Evolutionary conservation across 2,329 filamentous ascomycete species (phyloP).

Genomic region (Thielaviopsis ethacetica): DNA sequence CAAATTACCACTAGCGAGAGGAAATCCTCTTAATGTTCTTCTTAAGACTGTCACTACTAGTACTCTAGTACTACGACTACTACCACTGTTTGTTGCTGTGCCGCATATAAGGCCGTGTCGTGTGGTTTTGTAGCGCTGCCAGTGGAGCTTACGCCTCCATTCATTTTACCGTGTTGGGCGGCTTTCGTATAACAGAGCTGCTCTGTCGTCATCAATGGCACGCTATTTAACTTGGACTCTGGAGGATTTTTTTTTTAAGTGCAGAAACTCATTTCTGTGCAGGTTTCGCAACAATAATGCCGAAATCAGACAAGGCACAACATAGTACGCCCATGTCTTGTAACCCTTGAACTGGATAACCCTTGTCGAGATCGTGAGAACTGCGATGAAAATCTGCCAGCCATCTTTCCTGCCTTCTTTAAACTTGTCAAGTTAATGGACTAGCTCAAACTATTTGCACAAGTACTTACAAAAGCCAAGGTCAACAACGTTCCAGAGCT

Average conservation of each 20-base stretch:
- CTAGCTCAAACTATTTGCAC: too few species aligned
- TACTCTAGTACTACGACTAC: too few species aligned
- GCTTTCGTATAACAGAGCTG: not conserved
- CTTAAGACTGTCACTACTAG: too few species aligned
- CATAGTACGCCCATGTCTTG: not conserved
- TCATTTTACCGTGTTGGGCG: not conserved
- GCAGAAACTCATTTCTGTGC: too few species aligned
- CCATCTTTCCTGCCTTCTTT: too few species aligned
- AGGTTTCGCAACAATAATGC: not conserved
- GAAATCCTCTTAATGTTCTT: not conserved
- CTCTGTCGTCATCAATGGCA: not conserved
- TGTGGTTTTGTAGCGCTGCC: not conserved
- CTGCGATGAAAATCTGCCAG: too few species aligned
- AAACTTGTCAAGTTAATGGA: too few species aligned
- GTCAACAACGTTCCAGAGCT: not conserved
- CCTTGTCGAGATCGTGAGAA: not conserved
- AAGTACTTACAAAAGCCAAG: not conserved
- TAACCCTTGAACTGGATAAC: not conserved
- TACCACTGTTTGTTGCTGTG: too few species aligned
- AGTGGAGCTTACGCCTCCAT: not conserved
- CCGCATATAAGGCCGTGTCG: not conserved
- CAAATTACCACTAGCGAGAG: not conserved
- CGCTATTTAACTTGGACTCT: not conserved
- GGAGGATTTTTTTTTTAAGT: not conserved
- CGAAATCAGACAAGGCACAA: not conserved